A percentile compares a stretch with the other conserved stretches of the same genome.
These are phyloP conservation scores for Naumovozyma baii DNA, from an alignment of 805 yeast genomes.

Conservation along the genomic window DNA sequence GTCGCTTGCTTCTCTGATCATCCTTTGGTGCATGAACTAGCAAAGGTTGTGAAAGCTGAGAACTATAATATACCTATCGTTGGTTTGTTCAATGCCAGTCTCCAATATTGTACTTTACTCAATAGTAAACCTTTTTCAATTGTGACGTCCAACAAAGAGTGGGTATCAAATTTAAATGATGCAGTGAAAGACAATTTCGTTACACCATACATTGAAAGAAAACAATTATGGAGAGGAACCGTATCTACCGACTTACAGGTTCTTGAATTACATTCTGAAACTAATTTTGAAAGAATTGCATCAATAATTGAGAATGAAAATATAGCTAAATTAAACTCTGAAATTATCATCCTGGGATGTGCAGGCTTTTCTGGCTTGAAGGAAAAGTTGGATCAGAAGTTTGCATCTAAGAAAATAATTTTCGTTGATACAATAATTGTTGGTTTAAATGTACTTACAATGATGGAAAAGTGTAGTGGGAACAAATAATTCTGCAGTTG, in stretches of 20 bases:
- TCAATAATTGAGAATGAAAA: conserved; percentile 11
- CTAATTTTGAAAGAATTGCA: conserved; percentile 10
- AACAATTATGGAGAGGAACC: conserved; percentile 15
- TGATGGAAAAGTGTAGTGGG: conserved; percentile 4
- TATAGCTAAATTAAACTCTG: conserved; percentile 9
- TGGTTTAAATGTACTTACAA: conserved; percentile 6
- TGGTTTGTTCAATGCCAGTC: conserved; percentile 15
- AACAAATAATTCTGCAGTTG: too few relatives aligned
- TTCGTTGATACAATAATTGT: conserved; percentile 10
- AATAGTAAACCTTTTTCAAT: conserved; percentile 13
- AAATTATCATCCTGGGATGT: conserved; percentile 19
- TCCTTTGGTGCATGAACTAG: conserved; percentile 13
- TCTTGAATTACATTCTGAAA: conserved; percentile 11
- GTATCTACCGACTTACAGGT: conserved; percentile 18
- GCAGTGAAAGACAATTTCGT: conserved; percentile 8
- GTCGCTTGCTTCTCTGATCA: conserved; percentile 24
- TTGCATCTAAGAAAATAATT: conserved; percentile 2
- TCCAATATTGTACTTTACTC: conserved; percentile 10
- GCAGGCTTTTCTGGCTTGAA: conserved; percentile 23
- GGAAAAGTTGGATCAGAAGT: conserved; percentile 3
- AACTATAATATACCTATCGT: conserved; percentile 2
- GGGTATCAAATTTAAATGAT: conserved; percentile 16
- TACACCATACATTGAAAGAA: conserved; percentile 2
- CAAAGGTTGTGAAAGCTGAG: background rate
- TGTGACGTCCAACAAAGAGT: conserved; percentile 20